Percentiles rank a stretch among this genome's conserved stretches.
These are phyloP conservation scores for Trichoderma sp. DNA, from an alignment of 2,329 filamentous ascomycete genomes.

Conservation along the genomic window DNA sequence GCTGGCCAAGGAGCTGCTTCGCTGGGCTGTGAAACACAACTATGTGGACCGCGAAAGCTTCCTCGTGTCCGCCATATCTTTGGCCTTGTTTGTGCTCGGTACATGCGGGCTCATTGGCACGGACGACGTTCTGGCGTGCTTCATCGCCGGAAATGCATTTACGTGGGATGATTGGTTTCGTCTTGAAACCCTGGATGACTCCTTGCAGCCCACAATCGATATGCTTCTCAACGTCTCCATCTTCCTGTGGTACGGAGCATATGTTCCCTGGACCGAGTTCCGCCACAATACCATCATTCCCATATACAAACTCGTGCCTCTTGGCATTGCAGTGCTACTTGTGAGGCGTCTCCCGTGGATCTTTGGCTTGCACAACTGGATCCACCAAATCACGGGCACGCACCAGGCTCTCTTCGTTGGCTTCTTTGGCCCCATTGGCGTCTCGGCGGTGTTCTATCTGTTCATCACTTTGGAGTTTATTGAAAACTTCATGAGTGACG, in stretches of 20 bases:
- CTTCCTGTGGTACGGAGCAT: conserved; percentile 87
- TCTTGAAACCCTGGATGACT: conserved; percentile 82
- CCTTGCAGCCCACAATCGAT: conserved; percentile 89
- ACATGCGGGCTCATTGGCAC: conserved; percentile 84
- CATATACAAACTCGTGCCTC: conserved; percentile 65
- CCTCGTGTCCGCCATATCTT: conserved; percentile 77
- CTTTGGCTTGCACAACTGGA: conserved; percentile 67
- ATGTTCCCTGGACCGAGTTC: conserved; percentile 77
- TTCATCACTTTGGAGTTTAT: conserved; percentile 79
- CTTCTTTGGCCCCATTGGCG: conserved; percentile 90
- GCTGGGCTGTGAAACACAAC: conserved; percentile 76
- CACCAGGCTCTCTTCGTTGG: conserved; percentile 81
- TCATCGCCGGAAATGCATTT: conserved; percentile 86
- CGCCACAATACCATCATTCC: conserved; percentile 64
- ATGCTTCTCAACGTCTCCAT: conserved; percentile 88
- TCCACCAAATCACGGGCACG: conserved; percentile 72
- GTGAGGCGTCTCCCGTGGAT: conserved; percentile 76
- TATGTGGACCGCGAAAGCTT: conserved; percentile 88
- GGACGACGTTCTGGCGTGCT: conserved; percentile 88
- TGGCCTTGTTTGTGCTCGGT: conserved; percentile 82
- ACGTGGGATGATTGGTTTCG: conserved; percentile 96
- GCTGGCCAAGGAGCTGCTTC: conserved; percentile 75
- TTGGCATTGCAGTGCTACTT: conserved; percentile 74
- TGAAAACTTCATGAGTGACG: conserved; percentile 43
- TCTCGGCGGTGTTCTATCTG: conserved; percentile 86